Percentiles rank a stretch among this genome's conserved stretches.
Evolutionary conservation across 306 rosid species (phyloP).

Genomic region (Cucurbita moschata): DNA sequence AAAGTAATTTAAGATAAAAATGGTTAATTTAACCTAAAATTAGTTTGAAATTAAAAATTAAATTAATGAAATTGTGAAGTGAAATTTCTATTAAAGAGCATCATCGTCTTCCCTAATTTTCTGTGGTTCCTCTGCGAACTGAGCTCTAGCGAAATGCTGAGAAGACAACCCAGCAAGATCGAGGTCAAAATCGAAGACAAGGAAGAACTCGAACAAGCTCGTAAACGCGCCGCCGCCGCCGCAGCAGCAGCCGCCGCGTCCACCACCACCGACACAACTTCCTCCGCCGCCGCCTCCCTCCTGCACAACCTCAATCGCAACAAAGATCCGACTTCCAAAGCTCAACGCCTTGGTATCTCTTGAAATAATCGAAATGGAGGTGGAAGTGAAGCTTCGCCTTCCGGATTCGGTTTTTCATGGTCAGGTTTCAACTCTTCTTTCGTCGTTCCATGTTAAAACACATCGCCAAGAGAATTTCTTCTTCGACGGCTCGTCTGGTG

Average conservation of each 20-base stretch:
- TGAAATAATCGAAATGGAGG: slow-evolving; percentile 19
- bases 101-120: background rate
- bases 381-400: slow-evolving; percentile 68
- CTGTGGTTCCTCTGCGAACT: background rate
- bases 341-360: slow-evolving; percentile 28
- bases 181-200: slow-evolving; percentile 66
- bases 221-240: slow-evolving; percentile 32
- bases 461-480: slow-evolving; percentile 70
- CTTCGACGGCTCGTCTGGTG: slow-evolving; percentile 59
- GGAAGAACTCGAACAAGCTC: slow-evolving; percentile 72
- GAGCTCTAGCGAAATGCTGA: slow-evolving; percentile 32
- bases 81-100: too few relatives aligned
- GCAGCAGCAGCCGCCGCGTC: background rate
- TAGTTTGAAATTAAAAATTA: too few relatives aligned
- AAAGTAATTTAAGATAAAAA: too few relatives aligned
- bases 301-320: slow-evolving; percentile 47
- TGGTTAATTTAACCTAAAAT: too few relatives aligned
- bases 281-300: slow-evolving; percentile 31
- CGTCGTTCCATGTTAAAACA: slow-evolving; percentile 42
- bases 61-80: too few relatives aligned
- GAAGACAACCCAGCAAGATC: slow-evolving; percentile 53
- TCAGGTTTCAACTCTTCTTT: slow-evolving; percentile 27
- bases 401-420: slow-evolving; percentile 28
- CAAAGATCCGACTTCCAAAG: slow-evolving; percentile 22
- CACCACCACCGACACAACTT: slow-evolving; percentile 9